Percentiles rank a stretch among this genome's conserved stretches.
phyloP scores from a whole-genome alignment of 805 yeast genomes.

The Ogataea naganishii region DNA sequence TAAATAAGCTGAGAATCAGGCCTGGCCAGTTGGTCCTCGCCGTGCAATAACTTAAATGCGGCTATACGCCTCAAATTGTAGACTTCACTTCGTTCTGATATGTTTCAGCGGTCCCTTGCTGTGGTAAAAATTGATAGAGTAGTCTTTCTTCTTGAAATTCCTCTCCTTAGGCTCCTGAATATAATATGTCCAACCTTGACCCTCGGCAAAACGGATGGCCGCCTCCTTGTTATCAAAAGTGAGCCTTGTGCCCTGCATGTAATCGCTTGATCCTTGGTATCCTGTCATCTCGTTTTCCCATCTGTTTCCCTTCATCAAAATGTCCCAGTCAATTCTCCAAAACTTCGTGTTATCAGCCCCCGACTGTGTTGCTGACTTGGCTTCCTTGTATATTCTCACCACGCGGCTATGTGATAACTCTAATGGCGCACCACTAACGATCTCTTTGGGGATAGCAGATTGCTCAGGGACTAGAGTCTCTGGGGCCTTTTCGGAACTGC shows the following conservation, averaged over 20 bases:
- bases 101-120: constrained; percentile 65
- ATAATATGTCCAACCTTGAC: constrained; percentile 81
- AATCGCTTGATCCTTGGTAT: constrained; percentile 71
- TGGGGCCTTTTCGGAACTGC: neutral
- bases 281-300: constrained; percentile 91
- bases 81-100: constrained; percentile 67
- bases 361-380: constrained; percentile 78
- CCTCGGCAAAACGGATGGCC: constrained; percentile 70
- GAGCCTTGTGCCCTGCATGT: constrained; percentile 72
- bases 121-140: constrained; percentile 64
- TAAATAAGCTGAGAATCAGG: constrained; percentile 1
- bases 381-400: constrained; percentile 68
- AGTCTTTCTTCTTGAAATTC: constrained; percentile 66
- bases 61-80: neutral
- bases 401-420: constrained; percentile 47
- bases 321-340: constrained; percentile 85
- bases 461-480: constrained; percentile 9
- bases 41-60: neutral
- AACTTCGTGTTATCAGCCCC: constrained; percentile 41
- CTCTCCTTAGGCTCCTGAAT: constrained; percentile 76
- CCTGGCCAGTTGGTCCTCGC: neutral
- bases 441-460: constrained; percentile 38
- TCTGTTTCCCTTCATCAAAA: constrained; percentile 64
- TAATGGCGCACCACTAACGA: constrained; percentile 69
- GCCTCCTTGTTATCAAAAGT: constrained; percentile 68